Evolutionary conservation across 331 rosid genomes (phyloP).

Genomic region (Arachis monticola): DNA sequence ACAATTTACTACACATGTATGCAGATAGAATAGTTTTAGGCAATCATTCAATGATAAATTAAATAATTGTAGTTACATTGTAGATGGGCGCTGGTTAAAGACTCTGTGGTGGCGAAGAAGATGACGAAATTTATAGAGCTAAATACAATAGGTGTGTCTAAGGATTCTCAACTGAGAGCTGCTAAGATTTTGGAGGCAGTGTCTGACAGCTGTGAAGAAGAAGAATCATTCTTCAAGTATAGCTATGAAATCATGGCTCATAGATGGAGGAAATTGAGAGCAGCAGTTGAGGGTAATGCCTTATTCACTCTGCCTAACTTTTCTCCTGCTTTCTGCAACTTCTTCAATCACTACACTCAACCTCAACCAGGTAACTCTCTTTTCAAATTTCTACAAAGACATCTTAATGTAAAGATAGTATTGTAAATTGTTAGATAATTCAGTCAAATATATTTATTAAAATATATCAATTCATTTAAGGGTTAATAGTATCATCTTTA

Average conservation of each 20-base stretch:
- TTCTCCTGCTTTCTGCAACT: conserved; percentile 62
- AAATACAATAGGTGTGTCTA: conserved; percentile 88
- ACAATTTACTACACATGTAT: background rate
- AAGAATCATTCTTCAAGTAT: conserved; percentile 54
- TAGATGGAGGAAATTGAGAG: conserved; percentile 77
- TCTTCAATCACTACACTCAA: conserved; percentile 47
- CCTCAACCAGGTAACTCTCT: conserved; percentile 73
- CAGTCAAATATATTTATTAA: too few relatives aligned
- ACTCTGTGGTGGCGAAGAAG: conserved; percentile 61
- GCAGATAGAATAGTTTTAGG: background rate
- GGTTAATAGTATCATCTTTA: too few relatives aligned
- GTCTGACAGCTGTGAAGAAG: conserved; percentile 53
- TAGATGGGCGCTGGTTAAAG: conserved; percentile 60
- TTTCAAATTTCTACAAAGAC: too few relatives aligned
- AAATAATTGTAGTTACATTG: background rate
- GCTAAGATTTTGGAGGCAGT: conserved; percentile 73
- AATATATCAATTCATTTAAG: too few relatives aligned
- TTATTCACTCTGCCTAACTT: conserved; percentile 65
- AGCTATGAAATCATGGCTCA: conserved; percentile 59
- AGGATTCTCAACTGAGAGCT: conserved; percentile 94
- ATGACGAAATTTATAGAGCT: conserved; percentile 90
- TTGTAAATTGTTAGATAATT: too few relatives aligned
- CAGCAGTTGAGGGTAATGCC: conserved; percentile 51
- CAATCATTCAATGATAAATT: background rate
- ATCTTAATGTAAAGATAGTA: too few relatives aligned